Evolutionary conservation across 2,329 filamentous ascomycete species (phyloP).

Genomic region (Zymoseptoria ardabiliae): DNA sequence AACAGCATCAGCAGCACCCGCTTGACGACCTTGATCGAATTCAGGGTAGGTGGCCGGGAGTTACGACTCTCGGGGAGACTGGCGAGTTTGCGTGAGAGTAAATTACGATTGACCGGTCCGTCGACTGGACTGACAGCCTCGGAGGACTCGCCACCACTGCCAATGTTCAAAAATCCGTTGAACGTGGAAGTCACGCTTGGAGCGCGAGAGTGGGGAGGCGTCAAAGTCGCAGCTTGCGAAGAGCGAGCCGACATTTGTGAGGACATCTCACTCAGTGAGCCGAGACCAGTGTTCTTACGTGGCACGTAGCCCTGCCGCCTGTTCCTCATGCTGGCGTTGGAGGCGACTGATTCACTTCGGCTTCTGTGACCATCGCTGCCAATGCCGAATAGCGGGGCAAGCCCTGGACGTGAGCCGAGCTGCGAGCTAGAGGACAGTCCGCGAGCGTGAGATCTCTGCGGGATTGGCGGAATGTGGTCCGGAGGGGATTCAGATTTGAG

Average conservation of each 20-base stretch:
- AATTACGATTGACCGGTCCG: constrained; percentile 15
- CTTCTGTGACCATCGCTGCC: constrained; percentile 61
- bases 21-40: constrained; percentile 21
- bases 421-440: constrained; percentile 28
- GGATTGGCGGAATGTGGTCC: constrained; percentile 62
- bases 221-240: constrained; percentile 47
- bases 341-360: constrained; percentile 52
- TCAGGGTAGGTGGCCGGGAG: constrained; percentile 17
- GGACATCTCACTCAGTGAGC: constrained; percentile 20
- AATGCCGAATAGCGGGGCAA: constrained; percentile 59
- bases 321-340: constrained; percentile 44
- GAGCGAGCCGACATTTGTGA: constrained; percentile 16
- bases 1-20: constrained; percentile 23
- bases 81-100: constrained; percentile 16
- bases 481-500: constrained; percentile 57
- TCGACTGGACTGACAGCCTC: constrained; percentile 28
- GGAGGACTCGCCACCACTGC: constrained; percentile 26
- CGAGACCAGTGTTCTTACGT: constrained; percentile 43
- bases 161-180: constrained; percentile 18
- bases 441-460: constrained; percentile 72
- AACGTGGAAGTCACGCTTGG: constrained; percentile 25
- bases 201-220: constrained; percentile 25
- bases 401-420: constrained; percentile 50
- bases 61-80: constrained; percentile 24
- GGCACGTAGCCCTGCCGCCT: constrained; percentile 56